Evolutionary conservation across 2,329 filamentous ascomycete species (phyloP).

Genomic region (Rutstroemia sp.): DNA sequence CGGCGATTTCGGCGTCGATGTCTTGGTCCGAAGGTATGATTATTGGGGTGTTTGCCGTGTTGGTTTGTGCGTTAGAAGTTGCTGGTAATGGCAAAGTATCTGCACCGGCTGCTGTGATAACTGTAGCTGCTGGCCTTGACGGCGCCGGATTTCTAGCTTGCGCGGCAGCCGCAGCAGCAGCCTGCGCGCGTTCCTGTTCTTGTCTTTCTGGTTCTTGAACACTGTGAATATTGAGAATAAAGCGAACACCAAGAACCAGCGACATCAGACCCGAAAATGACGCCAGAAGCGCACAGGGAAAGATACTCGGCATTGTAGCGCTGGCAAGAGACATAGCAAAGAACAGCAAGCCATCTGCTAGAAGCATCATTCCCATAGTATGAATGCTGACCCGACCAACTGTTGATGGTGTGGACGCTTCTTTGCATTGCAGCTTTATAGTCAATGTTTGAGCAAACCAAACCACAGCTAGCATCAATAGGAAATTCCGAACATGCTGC

Average conservation of each 20-base stretch:
- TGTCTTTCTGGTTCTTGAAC: conserved; percentile 52
- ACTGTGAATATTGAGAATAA: conserved; percentile 52
- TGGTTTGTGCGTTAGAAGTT: background rate
- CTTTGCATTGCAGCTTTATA: conserved; percentile 57
- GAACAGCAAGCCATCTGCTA: conserved; percentile 55
- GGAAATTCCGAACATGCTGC: conserved; percentile 49
- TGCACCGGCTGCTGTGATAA: conserved; percentile 23
- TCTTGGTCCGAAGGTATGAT: conserved; percentile 59
- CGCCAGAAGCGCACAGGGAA: conserved; percentile 49
- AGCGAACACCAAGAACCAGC: conserved; percentile 49
- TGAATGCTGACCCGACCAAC: conserved; percentile 59
- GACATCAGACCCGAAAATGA: conserved; percentile 48
- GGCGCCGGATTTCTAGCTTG: conserved; percentile 21
- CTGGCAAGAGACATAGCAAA: conserved; percentile 47
- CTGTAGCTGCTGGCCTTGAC: conserved; percentile 7
- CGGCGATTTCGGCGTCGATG: conserved; percentile 51
- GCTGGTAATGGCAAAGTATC: conserved; percentile 13
- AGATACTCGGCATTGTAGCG: conserved; percentile 46
- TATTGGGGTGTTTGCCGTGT: conserved; percentile 34
- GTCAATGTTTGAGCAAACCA: conserved; percentile 55
- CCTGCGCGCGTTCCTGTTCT: conserved; percentile 25
- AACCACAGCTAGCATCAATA: conserved; percentile 48
- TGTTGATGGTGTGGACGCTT: conserved; percentile 60
- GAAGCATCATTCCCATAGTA: conserved; percentile 53
- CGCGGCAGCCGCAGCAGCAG: conserved; percentile 22